Percentiles rank a stretch among this genome's conserved stretches.
These are phyloP conservation scores for Trichoderma simmonsii DNA, from an alignment of 2,329 filamentous ascomycete genomes.

Conservation along the genomic window DNA sequence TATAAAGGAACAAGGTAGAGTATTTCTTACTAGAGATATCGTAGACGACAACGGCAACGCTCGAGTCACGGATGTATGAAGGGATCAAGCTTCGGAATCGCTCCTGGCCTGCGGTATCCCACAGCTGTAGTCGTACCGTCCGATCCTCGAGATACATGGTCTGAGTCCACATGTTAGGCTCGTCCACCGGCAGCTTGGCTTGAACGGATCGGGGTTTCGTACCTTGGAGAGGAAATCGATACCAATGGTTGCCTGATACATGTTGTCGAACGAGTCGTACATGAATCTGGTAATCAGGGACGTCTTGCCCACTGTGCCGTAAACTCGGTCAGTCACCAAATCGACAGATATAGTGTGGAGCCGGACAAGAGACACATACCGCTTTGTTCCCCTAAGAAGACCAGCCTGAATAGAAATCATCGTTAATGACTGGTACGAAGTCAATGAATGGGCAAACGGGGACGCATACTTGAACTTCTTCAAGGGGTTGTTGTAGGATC, in stretches of 20 bases:
- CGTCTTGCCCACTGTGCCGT: conserved; percentile 87
- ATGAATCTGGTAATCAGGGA: conserved; percentile 99
- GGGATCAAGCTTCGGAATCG: conserved; percentile 95
- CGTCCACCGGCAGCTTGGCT: background rate
- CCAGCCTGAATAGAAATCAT: conserved; percentile 60
- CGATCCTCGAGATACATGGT: conserved; percentile 99
- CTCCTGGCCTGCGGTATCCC: conserved; percentile 98
- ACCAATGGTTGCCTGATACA: conserved; percentile 98
- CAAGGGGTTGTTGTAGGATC: conserved; percentile 96
- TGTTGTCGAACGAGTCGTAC: conserved; percentile 99
- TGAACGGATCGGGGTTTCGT: conserved; percentile 26
- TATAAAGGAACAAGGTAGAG: conserved; percentile 11
- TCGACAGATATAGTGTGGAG: conserved; percentile 11
- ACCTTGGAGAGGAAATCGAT: conserved; percentile 99
- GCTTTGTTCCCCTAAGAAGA: conserved; percentile 97
- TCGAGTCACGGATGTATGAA: conserved; percentile 97
- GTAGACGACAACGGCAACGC: conserved; percentile 97
- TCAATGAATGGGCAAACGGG: background rate
- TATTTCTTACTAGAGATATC: conserved; percentile 76
- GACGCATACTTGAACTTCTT: conserved; percentile 95
- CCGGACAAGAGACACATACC: conserved; percentile 57
- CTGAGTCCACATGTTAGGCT: conserved; percentile 34
- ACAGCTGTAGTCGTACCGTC: conserved; percentile 93
- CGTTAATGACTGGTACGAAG: conserved; percentile 5
- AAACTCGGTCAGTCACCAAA: conserved; percentile 26